A percentile compares a stretch with the other conserved stretches of the same genome.
These are phyloP conservation scores for Phycomyces blakesleeanus DNA, from an alignment of 192 early-diverging fungal genomes.

Conservation along the genomic window DNA sequence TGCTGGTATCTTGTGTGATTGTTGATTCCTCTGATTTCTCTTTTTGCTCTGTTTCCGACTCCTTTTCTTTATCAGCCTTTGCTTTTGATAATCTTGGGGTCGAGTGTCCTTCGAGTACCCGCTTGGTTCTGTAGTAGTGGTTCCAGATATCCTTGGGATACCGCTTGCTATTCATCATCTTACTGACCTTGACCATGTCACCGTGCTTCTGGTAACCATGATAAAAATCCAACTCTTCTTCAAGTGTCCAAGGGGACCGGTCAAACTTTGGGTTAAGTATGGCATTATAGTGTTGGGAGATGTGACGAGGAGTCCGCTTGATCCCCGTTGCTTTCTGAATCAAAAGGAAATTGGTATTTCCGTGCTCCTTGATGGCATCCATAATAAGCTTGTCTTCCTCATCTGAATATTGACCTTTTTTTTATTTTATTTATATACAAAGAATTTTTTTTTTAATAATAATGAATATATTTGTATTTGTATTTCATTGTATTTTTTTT, in stretches of 20 bases:
- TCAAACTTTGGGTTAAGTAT: constrained; percentile 15
- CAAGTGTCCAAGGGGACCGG: constrained; percentile 15
- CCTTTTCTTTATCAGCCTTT: not conserved
- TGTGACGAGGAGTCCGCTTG: constrained; percentile 21
- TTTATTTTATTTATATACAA: too few species aligned
- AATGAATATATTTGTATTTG: too few species aligned
- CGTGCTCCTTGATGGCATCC: constrained; percentile 13
- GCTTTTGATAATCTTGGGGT: not conserved
- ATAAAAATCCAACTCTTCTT: constrained; percentile 8
- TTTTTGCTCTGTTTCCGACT: not conserved
- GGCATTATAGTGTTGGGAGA: constrained; percentile 27
- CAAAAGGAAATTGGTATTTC: constrained; percentile 13
- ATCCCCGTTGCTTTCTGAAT: constrained; percentile 19
- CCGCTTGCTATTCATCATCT: not conserved
- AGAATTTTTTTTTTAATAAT: too few species aligned
- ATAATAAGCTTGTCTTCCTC: constrained; percentile 19
- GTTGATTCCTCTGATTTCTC: too few species aligned
- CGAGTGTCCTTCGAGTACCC: not conserved
- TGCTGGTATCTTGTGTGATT: too few species aligned
- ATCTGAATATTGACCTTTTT: not conserved
- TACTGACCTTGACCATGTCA: constrained; percentile 7
- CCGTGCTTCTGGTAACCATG: not conserved
- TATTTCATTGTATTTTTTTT: too few species aligned
- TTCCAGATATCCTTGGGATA: constrained; percentile 28
- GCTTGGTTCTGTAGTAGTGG: constrained; percentile 1